Conservation (phyloP, 305 asterid species). For the Solanum aculeatissimum region DNA sequence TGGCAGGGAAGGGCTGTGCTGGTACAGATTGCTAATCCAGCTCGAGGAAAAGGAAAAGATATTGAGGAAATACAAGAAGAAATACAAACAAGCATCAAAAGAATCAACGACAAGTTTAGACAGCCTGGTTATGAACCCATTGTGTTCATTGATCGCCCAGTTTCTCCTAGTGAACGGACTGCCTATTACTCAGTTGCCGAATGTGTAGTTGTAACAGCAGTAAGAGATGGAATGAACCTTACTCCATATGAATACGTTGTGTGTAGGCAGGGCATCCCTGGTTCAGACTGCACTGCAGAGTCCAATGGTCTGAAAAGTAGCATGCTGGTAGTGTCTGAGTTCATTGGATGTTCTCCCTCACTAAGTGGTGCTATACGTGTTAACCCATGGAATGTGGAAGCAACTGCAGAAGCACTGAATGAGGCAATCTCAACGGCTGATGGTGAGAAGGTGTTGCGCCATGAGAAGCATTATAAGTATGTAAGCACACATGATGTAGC, state of each 20-base stretch:
- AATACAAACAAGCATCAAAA: slow-evolving; percentile 19
- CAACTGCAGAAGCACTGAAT: slow-evolving; percentile 35
- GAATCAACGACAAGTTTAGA: slow-evolving; percentile 25
- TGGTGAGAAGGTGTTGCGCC: slow-evolving; percentile 35
- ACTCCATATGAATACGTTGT: slow-evolving; percentile 37
- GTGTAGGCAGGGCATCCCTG: slow-evolving; percentile 29
- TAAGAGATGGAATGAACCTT: slow-evolving; percentile 43
- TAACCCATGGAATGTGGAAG: slow-evolving; percentile 39
- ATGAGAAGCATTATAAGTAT: slow-evolving; percentile 39
- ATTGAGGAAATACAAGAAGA: slow-evolving; percentile 35
- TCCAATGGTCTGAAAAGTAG: slow-evolving; percentile 20
- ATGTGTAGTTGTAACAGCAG: slow-evolving; percentile 37
- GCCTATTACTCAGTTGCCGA: slow-evolving; percentile 34
- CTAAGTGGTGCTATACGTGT: slow-evolving; percentile 38
- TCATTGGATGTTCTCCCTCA: slow-evolving; percentile 41
- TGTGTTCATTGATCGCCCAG: slow-evolving; percentile 23
- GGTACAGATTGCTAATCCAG: slow-evolving; percentile 34
- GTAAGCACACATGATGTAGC: slow-evolving; percentile 38
- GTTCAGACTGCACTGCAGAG: slow-evolving; percentile 7
- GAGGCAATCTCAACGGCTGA: slow-evolving; percentile 39
- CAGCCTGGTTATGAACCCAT: slow-evolving; percentile 38
- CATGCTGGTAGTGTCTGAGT: slow-evolving; percentile 40
- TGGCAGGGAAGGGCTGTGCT: slow-evolving; percentile 37
- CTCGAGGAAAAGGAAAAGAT: slow-evolving; percentile 36
- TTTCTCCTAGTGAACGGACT: slow-evolving; percentile 28